Percentiles rank a stretch among this genome's conserved stretches.
Evolutionary conservation across 352 stramenopile species (phyloP).

Genomic region (Globisporangium paroecandrum): DNA sequence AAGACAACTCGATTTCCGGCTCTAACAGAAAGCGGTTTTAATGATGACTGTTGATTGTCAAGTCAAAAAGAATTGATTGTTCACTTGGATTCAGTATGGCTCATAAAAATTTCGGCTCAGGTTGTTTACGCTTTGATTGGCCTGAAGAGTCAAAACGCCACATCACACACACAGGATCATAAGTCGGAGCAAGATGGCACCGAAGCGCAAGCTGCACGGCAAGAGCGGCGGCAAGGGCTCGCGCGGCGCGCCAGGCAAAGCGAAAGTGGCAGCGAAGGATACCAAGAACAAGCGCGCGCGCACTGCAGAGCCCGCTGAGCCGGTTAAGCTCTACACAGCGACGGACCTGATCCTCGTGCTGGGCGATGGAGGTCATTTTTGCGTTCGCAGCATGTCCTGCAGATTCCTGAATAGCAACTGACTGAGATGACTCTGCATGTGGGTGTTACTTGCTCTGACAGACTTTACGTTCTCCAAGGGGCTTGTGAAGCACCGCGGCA

Average conservation of each 20-base stretch:
- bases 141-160: not conserved
- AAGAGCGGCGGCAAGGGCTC: slow-evolving; percentile 24
- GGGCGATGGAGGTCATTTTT: slow-evolving; percentile 53
- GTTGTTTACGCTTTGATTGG: not conserved
- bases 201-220: slow-evolving; percentile 34
- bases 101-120: not conserved
- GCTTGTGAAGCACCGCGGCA: slow-evolving; percentile 58
- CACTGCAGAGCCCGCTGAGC: slow-evolving; percentile 2
- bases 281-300: slow-evolving; percentile 27
- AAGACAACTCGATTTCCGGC: too few species aligned
- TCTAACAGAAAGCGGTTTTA: too few species aligned
- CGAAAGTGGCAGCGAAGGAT: not conserved
- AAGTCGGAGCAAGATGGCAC: slow-evolving; percentile 13
- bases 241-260: slow-evolving; percentile 12
- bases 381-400: not conserved
- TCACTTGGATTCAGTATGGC: too few species aligned
- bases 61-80: too few species aligned
- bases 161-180: not conserved
- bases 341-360: slow-evolving; percentile 68
- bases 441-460: slow-evolving; percentile 7
- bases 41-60: too few species aligned
- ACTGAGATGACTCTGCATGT: not conserved
- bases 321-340: slow-evolving; percentile 44
- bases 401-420: not conserved
- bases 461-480: slow-evolving; percentile 83